These are phyloP conservation scores for Xerocomus potaroensis DNA, from an alignment of 768 basidiomycete genomes.

Conservation along the genomic window DNA sequence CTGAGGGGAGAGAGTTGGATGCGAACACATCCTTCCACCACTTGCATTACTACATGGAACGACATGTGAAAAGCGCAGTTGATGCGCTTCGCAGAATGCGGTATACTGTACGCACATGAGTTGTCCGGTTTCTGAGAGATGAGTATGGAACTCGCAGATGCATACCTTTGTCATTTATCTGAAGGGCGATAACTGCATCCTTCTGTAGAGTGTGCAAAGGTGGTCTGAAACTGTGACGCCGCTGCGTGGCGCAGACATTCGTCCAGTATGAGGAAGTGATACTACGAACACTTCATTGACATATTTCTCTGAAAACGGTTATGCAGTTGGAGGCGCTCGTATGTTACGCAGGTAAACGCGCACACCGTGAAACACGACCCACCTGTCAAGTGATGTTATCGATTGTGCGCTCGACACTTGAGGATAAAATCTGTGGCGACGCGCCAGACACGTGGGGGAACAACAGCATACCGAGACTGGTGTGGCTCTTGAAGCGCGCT, in stretches of 20 bases:
- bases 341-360: conserved; percentile 2
- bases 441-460: background rate
- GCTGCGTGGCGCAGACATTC: too few relatives aligned
- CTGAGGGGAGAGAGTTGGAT: conserved; percentile 7
- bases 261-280: too few relatives aligned
- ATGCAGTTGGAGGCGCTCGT: too few relatives aligned
- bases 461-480: background rate
- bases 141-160: conserved; percentile 9
- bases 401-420: conserved; percentile 1
- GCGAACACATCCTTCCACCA: rapidly evolving
- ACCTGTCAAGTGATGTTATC: conserved; percentile 4
- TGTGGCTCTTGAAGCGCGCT: too few relatives aligned
- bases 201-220: too few relatives aligned
- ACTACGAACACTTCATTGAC: too few relatives aligned
- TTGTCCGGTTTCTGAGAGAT: conserved; percentile 2
- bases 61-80: background rate
- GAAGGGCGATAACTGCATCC: background rate
- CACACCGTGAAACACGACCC: conserved; percentile 4
- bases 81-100: conserved; percentile 7
- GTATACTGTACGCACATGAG: conserved; percentile 15
- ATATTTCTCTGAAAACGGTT: too few relatives aligned
- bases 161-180: conserved; percentile 20
- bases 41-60: background rate
- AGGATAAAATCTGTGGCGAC: conserved; percentile 21
- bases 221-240: too few relatives aligned